Evolutionary conservation across 1,139 yeast genomes (phyloP).

Genomic region (Arxiozyma telluris): DNA sequence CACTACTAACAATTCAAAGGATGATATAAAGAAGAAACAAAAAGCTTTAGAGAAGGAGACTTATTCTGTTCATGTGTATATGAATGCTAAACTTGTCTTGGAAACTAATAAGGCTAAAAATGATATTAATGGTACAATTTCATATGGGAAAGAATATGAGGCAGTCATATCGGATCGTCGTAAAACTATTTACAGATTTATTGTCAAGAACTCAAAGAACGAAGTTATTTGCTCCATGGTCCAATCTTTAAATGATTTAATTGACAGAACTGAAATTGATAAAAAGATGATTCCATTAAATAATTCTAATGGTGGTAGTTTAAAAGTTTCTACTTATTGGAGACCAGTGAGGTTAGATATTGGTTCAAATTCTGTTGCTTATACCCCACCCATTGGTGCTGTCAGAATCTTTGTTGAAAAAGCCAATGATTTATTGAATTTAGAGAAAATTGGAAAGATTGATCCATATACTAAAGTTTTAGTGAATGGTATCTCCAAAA

Average conservation of each 20-base stretch:
- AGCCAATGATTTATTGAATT: slow-evolving; percentile 68
- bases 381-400: slow-evolving; percentile 89
- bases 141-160: slow-evolving; percentile 60
- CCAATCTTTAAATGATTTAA: slow-evolving; percentile 57
- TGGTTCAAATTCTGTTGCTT: slow-evolving; percentile 64
- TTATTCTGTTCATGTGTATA: slow-evolving; percentile 61
- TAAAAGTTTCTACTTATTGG: slow-evolving; percentile 66
- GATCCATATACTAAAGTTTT: slow-evolving; percentile 85
- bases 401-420: slow-evolving; percentile 63
- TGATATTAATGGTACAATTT: slow-evolving; percentile 46
- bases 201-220: slow-evolving; percentile 53
- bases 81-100: slow-evolving; percentile 51
- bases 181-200: slow-evolving; percentile 54
- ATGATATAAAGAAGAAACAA: slow-evolving; percentile 32
- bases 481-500: slow-evolving; percentile 67
- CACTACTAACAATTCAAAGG: background rate
- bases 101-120: slow-evolving; percentile 54
- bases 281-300: slow-evolving; percentile 65
- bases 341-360: slow-evolving; percentile 71
- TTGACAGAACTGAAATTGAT: slow-evolving; percentile 72
- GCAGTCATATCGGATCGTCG: slow-evolving; percentile 67
- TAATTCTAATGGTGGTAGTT: slow-evolving; percentile 67
- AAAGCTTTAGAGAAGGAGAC: slow-evolving; percentile 31
- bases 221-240: slow-evolving; percentile 52
- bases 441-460: slow-evolving; percentile 81